Conservation (phyloP, 108 stramenopile species). For the Parietichytrium sp. region DNA sequence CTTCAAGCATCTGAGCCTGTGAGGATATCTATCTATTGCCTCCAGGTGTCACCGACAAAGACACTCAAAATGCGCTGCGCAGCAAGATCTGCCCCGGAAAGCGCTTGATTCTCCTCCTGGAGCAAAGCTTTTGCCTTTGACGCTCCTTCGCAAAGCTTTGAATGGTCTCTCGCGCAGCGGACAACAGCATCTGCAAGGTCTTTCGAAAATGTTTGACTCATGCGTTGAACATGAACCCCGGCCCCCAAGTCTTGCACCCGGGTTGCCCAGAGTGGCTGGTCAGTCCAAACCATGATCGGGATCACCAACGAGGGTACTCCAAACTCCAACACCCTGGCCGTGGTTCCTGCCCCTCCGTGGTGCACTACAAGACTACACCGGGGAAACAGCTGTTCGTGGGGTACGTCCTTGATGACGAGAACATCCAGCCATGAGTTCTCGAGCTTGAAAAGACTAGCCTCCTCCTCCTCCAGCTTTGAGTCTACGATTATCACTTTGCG, state of each 20-base stretch:
- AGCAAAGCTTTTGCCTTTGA: too few relatives aligned
- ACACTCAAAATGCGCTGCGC: too few relatives aligned
- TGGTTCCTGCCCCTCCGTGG: constrained; percentile 85
- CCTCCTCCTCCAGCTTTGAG: neutral
- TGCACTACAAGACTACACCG: constrained; percentile 71
- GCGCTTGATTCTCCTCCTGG: too few relatives aligned
- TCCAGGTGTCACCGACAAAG: too few relatives aligned
- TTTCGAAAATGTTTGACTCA: too few relatives aligned
- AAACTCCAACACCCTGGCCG: constrained; percentile 68
- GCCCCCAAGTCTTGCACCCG: neutral
- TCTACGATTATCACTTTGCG: neutral
- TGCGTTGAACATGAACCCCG: neutral
- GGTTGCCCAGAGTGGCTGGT: constrained; percentile 37
- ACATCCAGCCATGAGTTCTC: neutral
- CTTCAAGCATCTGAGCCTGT: too few relatives aligned
- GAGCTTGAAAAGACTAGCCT: too few relatives aligned
- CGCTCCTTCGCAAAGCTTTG: too few relatives aligned
- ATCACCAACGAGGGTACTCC: constrained; percentile 72
- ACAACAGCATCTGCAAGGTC: too few relatives aligned
- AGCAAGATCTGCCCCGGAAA: too few relatives aligned
- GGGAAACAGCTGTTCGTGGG: constrained; percentile 76
- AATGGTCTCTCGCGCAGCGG: too few relatives aligned
- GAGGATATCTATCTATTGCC: too few relatives aligned
- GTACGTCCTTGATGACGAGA: neutral
- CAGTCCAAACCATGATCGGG: constrained; percentile 61